Conservation (phyloP, 306 rosid species). For the Vachellia pachyceras region DNA sequence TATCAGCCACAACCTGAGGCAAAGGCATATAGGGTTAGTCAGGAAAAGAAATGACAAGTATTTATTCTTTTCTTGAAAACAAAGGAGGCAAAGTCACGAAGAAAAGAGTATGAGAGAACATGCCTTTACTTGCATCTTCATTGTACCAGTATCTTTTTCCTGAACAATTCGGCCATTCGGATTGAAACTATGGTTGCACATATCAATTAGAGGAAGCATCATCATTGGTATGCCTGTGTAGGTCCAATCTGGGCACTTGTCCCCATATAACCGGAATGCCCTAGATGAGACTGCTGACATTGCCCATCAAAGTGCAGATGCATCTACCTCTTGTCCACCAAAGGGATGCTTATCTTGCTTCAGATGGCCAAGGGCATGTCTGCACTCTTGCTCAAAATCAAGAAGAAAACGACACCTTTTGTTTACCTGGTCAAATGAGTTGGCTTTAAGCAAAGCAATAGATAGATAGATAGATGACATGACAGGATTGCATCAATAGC, state of each 20-base stretch:
- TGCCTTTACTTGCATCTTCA: constrained; percentile 75
- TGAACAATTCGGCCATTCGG: constrained; percentile 85
- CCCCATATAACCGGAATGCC: constrained; percentile 81
- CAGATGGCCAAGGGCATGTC: constrained; percentile 53
- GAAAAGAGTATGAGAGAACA: constrained; percentile 27
- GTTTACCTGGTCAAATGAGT: constrained; percentile 70
- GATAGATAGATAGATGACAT: not conserved
- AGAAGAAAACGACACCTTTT: constrained; percentile 97
- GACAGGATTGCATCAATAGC: constrained; percentile 17
- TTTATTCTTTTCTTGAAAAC: constrained; percentile 25
- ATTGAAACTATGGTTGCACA: constrained; percentile 95
- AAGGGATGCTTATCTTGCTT: constrained; percentile 76
- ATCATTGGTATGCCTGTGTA: constrained; percentile 65
- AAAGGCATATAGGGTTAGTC: constrained; percentile 35
- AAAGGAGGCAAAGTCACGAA: not conserved
- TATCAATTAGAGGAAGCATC: constrained; percentile 97
- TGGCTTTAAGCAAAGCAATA: constrained; percentile 19
- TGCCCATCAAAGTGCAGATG: constrained; percentile 98
- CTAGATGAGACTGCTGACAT: constrained; percentile 96
- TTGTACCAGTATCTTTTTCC: constrained; percentile 61
- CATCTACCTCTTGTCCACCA: constrained; percentile 79
- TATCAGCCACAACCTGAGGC: constrained; percentile 86
- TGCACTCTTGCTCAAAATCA: constrained; percentile 77
- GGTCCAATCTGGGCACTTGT: constrained; percentile 57
- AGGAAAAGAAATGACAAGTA: constrained; percentile 23